Evolutionary conservation across 2,329 filamentous ascomycete species (phyloP), one percentile per base, ranked within the genome.

Genomic region (Xylariaceae sp.): DNA sequence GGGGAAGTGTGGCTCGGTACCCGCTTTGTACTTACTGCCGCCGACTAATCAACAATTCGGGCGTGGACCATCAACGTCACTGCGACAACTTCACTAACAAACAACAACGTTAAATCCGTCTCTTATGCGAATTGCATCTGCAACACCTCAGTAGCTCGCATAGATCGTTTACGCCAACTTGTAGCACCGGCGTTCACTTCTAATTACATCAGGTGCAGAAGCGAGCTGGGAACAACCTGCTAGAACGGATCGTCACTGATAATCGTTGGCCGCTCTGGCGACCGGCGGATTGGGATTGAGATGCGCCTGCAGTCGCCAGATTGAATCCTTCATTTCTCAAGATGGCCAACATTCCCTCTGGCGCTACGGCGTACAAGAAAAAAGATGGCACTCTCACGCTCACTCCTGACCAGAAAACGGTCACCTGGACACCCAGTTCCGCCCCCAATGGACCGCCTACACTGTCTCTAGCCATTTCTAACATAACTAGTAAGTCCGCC

Each of bases 301-400:
- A 51, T 51, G 49, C 34, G 23, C 30, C 49, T 13, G 30, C 34
- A 3, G 23, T 35, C 11, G 49, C 13, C 49, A 34, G 37, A 35
- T 35, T n/a, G 47, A 23, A 18, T 41, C 6, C 50, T 39, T 48
- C 30, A 30, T 15, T n/a, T 50, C 30, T 15, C 58, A 68, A 56
- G 51, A 87, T 88, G 85, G 76, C 82, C 34, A 41, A 13, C 37
- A 73, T 80, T 63, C 85, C 84, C 55, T 82, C 79, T 67, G 90
- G 87, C 61, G 84, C 82, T 64, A 87, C 88, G 55, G 80, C 87
- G 60, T 97, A 94, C 82, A 97, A 97, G 78, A 99, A 97, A 80
- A 94, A 96, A 75, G 90, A 97, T 79, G 94, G 94, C 72, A 84
- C 84, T 61, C 78, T 99, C 69, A 84, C 85, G 30, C 80, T 97